phyloP scores from a whole-genome alignment of 352 stramenopile species.

The Phytophthora capsici region DNA sequence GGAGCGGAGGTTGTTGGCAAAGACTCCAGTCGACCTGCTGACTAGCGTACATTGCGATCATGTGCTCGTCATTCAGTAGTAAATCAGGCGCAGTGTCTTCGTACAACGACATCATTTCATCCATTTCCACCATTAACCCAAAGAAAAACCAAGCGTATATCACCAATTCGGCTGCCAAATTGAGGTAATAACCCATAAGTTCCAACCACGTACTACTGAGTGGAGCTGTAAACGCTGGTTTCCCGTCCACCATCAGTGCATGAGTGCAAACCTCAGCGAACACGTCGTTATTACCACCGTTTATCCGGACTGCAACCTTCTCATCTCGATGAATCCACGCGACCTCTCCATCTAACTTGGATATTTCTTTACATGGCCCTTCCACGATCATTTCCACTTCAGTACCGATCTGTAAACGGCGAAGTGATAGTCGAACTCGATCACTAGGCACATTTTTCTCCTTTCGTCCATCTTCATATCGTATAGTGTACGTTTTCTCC shows the following conservation, averaged over 20 bases:
- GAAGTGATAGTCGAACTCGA: conserved; percentile 60
- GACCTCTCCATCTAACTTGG: conserved; percentile 70
- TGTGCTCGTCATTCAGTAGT: conserved; percentile 36
- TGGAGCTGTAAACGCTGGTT: conserved; percentile 65
- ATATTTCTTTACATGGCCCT: conserved; percentile 74
- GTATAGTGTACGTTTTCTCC: conserved; percentile 59
- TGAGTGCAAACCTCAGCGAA: conserved; percentile 73
- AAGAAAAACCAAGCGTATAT: conserved; percentile 70
- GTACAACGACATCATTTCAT: conserved; percentile 52
- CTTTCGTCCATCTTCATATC: conserved; percentile 65
- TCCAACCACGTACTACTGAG: conserved; percentile 73
- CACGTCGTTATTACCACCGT: conserved; percentile 70
- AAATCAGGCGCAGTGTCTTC: conserved; percentile 35
- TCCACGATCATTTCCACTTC: conserved; percentile 81
- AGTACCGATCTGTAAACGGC: conserved; percentile 61
- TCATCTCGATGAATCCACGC: conserved; percentile 79
- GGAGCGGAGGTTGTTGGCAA: conserved; percentile 16
- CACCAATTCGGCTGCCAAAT: conserved; percentile 49
- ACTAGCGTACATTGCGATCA: conserved; percentile 42
- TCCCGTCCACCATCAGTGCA: conserved; percentile 66
- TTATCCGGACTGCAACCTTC: conserved; percentile 66
- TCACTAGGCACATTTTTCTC: conserved; percentile 61
- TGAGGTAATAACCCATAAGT: conserved; percentile 63
- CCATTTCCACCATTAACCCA: conserved; percentile 61
- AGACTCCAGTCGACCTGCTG: conserved; percentile 37